A percentile compares a stretch with the other conserved stretches of the same genome.
Conservation (phyloP, 768 basidiomycete species). For the Hydnomerulius pinastri region DNA sequence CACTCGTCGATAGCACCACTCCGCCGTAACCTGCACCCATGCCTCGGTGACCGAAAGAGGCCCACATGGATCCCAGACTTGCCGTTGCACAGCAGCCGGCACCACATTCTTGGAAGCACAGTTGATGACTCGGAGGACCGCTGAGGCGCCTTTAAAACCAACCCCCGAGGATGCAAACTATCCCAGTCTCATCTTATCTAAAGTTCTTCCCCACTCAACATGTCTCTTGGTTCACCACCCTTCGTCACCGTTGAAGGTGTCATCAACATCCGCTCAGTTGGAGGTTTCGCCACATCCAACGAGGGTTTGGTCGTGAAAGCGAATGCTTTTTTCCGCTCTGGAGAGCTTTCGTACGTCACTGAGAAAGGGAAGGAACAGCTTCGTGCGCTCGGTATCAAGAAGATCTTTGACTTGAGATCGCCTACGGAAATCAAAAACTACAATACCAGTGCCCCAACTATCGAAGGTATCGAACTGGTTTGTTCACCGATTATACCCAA, state of each 20-base stretch:
- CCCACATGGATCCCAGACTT: too few species aligned
- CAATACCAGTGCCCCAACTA: constrained; percentile 26
- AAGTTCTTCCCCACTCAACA: constrained; percentile 15
- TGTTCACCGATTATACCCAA: constrained; percentile 28
- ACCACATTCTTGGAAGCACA: too few species aligned
- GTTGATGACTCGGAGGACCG: too few species aligned
- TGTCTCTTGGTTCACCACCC: constrained; percentile 23
- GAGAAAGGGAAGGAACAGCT: constrained; percentile 36
- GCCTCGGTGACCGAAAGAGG: too few species aligned
- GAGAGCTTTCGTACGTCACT: constrained; percentile 39
- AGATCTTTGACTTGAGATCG: constrained; percentile 43
- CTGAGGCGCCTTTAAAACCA: too few species aligned
- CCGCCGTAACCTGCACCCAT: too few species aligned
- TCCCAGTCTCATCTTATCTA: too few species aligned
- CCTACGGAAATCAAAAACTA: constrained; percentile 37
- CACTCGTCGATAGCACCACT: too few species aligned
- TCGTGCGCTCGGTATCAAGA: constrained; percentile 34
- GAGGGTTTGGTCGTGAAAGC: constrained; percentile 27
- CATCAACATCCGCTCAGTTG: constrained; percentile 40
- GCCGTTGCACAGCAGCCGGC: too few species aligned
- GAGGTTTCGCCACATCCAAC: constrained; percentile 22
- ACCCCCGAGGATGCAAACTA: too few species aligned
- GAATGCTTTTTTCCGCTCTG: constrained; percentile 40
- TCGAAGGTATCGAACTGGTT: constrained; percentile 36
- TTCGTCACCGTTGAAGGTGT: constrained; percentile 42